Evolutionary conservation across 805 yeast species (phyloP), one percentile per base, ranked within the genome.

Genomic region (Candida easanensis): DNA sequence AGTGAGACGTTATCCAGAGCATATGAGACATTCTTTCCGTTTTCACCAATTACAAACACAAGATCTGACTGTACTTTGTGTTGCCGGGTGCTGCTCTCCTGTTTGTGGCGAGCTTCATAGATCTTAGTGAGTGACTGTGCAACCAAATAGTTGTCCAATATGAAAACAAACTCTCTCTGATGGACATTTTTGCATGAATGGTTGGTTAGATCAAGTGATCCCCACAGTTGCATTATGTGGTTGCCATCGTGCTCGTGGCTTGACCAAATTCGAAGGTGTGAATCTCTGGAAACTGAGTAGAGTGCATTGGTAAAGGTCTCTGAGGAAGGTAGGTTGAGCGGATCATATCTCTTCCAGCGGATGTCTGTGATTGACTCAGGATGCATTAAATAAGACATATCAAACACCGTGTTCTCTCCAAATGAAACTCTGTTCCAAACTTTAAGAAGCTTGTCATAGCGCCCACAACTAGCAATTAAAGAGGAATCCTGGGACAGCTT

Each of bases 371-470:
- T 78, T 41, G 71, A 71, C 1, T 71, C 57, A 2, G 82, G 79
- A 56, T 86, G 95, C n/a, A 77, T 72, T 18, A 88, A 63, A 53
- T 84, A 82, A 0, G 79, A 66, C 48, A 88, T 65, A 53, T 84
- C 93, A 58, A 88, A 88, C 21, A 73, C 82, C 72, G 31, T 79
- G 73, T 27, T 77, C 79, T 21, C 74, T 6, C 41, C 88, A 55
- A 80, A 86, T 7, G 84, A 75, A 7, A 80, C 70, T 39, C 97
- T 68, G 41, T 80, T 72, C 96, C 96, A 90, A 2, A 88, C 69
- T 57, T 87, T 88, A 22, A 87, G 80, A 13, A 84, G 66, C 27
- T 70, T 69, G 59, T 88, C 96, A 58, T 73, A 77, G 32, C 66
- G 68, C 0, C 85, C 81, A 30, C 76, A 71, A 38, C 83, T 74